Conservation (phyloP, 2,329 filamentous ascomycete genomes). For the Metarhizium humberi region DNA sequence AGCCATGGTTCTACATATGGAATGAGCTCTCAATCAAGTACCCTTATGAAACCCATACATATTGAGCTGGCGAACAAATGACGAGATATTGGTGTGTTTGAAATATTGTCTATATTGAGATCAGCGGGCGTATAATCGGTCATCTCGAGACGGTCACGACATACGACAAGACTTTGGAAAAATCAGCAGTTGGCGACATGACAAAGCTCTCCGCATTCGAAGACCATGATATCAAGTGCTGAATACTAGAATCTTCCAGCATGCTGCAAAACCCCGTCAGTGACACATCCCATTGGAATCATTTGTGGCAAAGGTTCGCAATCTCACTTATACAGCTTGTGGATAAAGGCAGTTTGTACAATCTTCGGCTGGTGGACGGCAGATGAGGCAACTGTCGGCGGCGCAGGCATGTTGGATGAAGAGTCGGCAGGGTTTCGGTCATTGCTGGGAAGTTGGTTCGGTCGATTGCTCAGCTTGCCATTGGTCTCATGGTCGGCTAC, state of each 20-base stretch:
- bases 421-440: conserved; percentile 25
- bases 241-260: conserved; percentile 88
- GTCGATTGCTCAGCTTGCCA: conserved; percentile 24
- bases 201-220: conserved; percentile 92
- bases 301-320: background rate
- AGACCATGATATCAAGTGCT: conserved; percentile 96
- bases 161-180: conserved; percentile 95
- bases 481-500: conserved; percentile 32
- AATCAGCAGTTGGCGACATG: conserved; percentile 95
- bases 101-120: conserved; percentile 75
- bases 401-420: conserved; percentile 37
- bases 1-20: conserved; percentile 1
- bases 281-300: background rate
- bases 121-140: background rate
- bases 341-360: conserved; percentile 96
- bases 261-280: conserved; percentile 53
- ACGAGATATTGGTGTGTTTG: conserved; percentile 98
- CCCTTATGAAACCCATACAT: conserved; percentile 99
- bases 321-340: conserved; percentile 93
- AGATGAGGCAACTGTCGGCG: conserved; percentile 44
- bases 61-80: conserved; percentile 93
- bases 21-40: conserved; percentile 26
- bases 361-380: conserved; percentile 92
- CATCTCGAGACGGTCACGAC: conserved; percentile 24
- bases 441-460: conserved; percentile 27